These are phyloP conservation scores for Sordaria brevicollis DNA, from an alignment of 495 filamentous ascomycete species.

Conservation along the genomic window DNA sequence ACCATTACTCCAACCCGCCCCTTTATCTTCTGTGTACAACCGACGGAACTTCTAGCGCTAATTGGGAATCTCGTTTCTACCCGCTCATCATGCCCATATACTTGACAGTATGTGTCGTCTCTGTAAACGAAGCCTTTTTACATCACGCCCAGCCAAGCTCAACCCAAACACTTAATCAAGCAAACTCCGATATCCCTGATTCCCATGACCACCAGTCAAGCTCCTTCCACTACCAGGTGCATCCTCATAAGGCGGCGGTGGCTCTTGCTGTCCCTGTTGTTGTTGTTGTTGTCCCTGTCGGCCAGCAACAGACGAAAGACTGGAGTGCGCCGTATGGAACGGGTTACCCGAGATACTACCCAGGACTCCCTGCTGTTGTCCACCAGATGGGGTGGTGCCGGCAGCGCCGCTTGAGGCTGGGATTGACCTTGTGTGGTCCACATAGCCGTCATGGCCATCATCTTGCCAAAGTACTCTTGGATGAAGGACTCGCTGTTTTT, in stretches of 20 bases:
- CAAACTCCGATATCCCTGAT: slow-evolving; percentile 7
- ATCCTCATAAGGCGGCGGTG: not conserved
- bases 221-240: too few relatives aligned
- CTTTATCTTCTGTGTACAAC: too few relatives aligned
- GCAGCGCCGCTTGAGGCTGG: not conserved
- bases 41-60: too few relatives aligned
- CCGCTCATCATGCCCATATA: too few relatives aligned
- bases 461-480: slow-evolving; percentile 37
- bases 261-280: not conserved
- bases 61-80: too few relatives aligned
- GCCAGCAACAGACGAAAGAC: not conserved
- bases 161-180: slow-evolving; percentile 4
- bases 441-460: slow-evolving; percentile 30
- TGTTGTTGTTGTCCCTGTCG: not conserved
- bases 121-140: too few relatives aligned
- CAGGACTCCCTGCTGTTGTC: not conserved
- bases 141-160: not conserved
- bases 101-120: too few relatives aligned
- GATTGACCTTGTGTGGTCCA: slow-evolving; percentile 3
- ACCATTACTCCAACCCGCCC: too few relatives aligned
- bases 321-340: not conserved
- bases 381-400: not conserved
- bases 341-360: not conserved
- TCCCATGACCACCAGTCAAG: not conserved
- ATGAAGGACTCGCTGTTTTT: slow-evolving; percentile 37